Evolutionary conservation across 345 rosid genomes (phyloP).

Genomic region (Populus euphratica): DNA sequence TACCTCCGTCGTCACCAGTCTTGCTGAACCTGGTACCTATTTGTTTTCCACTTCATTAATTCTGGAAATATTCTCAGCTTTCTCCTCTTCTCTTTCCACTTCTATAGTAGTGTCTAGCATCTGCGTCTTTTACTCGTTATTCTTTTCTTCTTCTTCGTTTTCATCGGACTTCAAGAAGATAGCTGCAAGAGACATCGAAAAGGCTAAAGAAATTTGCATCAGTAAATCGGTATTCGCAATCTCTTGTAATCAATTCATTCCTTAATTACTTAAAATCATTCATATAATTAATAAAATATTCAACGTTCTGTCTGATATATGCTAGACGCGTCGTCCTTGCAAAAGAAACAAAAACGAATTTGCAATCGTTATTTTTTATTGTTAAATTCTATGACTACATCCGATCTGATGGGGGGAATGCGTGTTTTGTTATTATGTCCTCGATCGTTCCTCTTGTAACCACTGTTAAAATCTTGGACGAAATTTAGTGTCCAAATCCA

Average conservation of each 20-base stretch:
- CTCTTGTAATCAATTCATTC: neutral
- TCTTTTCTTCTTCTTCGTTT: neutral
- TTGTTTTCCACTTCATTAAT: too few relatives aligned
- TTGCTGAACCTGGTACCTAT: slow-evolving; percentile 69
- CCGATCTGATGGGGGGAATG: neutral
- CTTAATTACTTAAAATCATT: too few relatives aligned
- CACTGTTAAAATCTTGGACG: neutral
- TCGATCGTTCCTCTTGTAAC: neutral
- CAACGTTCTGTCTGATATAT: too few relatives aligned
- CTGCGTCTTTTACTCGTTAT: too few relatives aligned
- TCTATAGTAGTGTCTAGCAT: neutral
- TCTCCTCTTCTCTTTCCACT: too few relatives aligned
- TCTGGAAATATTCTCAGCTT: too few relatives aligned
- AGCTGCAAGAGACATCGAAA: slow-evolving; percentile 61
- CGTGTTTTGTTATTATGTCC: too few relatives aligned
- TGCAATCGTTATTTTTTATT: too few relatives aligned
- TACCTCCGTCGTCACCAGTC: slow-evolving; percentile 48
- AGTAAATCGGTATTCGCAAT: slow-evolving; percentile 45
- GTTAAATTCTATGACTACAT: neutral
- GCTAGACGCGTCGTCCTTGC: too few relatives aligned
- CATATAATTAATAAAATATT: too few relatives aligned
- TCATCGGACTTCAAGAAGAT: slow-evolving; percentile 61
- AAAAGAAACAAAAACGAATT: too few relatives aligned
- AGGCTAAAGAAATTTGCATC: slow-evolving; percentile 54
- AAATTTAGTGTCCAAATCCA: neutral